Evolutionary conservation across 805 yeast genomes (phyloP).

Genomic region (Starmerella davenportii): DNA sequence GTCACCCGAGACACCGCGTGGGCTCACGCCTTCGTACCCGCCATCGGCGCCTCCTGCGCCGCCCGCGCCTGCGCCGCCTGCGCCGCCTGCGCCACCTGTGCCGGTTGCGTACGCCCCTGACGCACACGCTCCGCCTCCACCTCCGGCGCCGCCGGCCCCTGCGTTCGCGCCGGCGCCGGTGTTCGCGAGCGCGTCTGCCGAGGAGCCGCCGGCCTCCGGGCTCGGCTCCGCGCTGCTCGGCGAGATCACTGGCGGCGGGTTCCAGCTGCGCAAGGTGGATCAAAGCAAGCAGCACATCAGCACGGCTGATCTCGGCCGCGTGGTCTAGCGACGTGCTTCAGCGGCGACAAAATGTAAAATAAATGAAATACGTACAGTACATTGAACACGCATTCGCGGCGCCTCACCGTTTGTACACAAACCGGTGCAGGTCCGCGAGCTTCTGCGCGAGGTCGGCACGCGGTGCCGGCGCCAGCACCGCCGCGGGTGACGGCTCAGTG

Average conservation of each 20-base stretch:
- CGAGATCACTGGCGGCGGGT: slow-evolving; percentile 22
- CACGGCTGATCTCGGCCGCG: neutral
- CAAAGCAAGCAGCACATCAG: slow-evolving; percentile 18
- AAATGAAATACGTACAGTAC: too few relatives aligned
- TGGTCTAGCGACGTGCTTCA: too few relatives aligned
- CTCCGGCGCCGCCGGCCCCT: slow-evolving; percentile 19
- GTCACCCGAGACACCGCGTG: slow-evolving; percentile 20
- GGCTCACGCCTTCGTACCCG: slow-evolving; percentile 18
- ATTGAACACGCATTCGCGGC: too few relatives aligned
- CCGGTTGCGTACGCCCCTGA: slow-evolving; percentile 1
- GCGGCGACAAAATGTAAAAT: too few relatives aligned
- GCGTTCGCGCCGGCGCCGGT: slow-evolving; percentile 31
- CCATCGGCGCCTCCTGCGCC: slow-evolving; percentile 21
- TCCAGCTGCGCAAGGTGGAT: slow-evolving; percentile 20
- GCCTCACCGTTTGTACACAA: too few relatives aligned
- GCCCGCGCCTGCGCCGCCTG: slow-evolving; percentile 15
- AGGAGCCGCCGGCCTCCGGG: slow-evolving; percentile 16
- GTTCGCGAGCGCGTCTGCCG: slow-evolving; percentile 8
- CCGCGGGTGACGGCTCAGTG: too few relatives aligned
- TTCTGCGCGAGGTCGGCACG: too few relatives aligned
- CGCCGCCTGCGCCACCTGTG: slow-evolving; percentile 14
- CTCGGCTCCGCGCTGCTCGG: slow-evolving; percentile 18
- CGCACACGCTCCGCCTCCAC: slow-evolving; percentile 17
- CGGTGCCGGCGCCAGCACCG: too few relatives aligned
- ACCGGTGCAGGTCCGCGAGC: too few relatives aligned